These are phyloP conservation scores for Bremia lactucae DNA, from an alignment of 352 stramenopile species.

Conservation along the genomic window DNA sequence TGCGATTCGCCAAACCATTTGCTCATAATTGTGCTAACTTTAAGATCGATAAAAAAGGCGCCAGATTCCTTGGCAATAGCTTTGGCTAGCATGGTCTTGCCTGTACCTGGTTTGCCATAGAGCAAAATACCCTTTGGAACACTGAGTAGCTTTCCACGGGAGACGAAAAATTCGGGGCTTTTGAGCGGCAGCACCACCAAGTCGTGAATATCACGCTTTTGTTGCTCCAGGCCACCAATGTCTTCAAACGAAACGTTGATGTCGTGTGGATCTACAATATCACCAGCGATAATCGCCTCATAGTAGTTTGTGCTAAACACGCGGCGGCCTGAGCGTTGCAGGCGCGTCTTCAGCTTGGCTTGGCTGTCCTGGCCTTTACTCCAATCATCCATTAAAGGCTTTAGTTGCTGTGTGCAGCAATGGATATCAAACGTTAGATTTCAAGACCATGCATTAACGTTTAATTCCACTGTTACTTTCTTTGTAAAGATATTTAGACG, in stretches of 20 bases:
- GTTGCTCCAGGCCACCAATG: slow-evolving; percentile 92
- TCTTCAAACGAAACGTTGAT: slow-evolving; percentile 89
- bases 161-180: slow-evolving; percentile 87
- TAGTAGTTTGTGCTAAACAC: slow-evolving; percentile 80
- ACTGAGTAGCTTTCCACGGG: slow-evolving; percentile 74
- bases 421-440: background rate
- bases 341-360: slow-evolving; percentile 61
- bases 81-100: slow-evolving; percentile 90
- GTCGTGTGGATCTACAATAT: slow-evolving; percentile 90
- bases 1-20: slow-evolving; percentile 88
- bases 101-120: slow-evolving; percentile 72
- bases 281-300: slow-evolving; percentile 87
- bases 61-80: slow-evolving; percentile 92
- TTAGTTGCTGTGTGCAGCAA: slow-evolving; percentile 33
- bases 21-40: slow-evolving; percentile 86
- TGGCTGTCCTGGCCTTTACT: slow-evolving; percentile 43
- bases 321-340: slow-evolving; percentile 48
- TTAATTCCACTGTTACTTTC: slow-evolving; percentile 6
- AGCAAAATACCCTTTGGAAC: slow-evolving; percentile 82
- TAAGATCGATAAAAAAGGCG: slow-evolving; percentile 84
- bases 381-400: slow-evolving; percentile 81
- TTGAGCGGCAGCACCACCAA: slow-evolving; percentile 90
- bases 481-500: slow-evolving; percentile 81
- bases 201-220: slow-evolving; percentile 94
- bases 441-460: slow-evolving; percentile 1